phyloP scores from a whole-genome alignment of 2,329 filamentous ascomycete genomes.

The Exophiala oligosperma region DNA sequence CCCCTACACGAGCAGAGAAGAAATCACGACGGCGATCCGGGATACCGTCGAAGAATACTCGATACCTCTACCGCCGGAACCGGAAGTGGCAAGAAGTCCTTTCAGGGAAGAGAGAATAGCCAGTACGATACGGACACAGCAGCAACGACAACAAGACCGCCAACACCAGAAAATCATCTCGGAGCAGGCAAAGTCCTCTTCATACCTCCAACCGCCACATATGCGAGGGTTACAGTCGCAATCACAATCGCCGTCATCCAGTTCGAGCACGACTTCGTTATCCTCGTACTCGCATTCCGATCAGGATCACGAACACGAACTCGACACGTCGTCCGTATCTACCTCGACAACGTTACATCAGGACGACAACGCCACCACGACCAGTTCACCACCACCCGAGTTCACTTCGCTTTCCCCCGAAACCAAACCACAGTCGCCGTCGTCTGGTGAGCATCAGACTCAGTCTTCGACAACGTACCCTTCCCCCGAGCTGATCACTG shows the following conservation, averaged over 20 bases:
- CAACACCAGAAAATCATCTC: constrained; percentile 17
- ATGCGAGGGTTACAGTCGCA: constrained; percentile 14
- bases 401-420: not conserved
- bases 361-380: constrained; percentile 10
- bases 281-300: constrained; percentile 23
- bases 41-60: constrained; percentile 86
- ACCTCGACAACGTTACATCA: constrained; percentile 6
- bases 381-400: constrained; percentile 12
- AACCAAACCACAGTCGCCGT: not conserved
- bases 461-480: constrained; percentile 47
- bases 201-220: constrained; percentile 36
- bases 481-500: constrained; percentile 87
- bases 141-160: constrained; percentile 41
- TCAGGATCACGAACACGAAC: constrained; percentile 18
- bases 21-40: constrained; percentile 88
- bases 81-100: constrained; percentile 54
- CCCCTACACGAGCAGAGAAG: constrained; percentile 92
- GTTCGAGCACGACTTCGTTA: constrained; percentile 26
- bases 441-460: too few species aligned
- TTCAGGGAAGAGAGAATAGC: constrained; percentile 89
- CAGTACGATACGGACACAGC: constrained; percentile 76
- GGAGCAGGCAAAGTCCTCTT: not conserved
- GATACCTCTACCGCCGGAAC: constrained; percentile 60
- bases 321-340: constrained; percentile 14
- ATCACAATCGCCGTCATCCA: not conserved